A percentile compares a stretch with the other conserved stretches of the same genome.
Evolutionary conservation across 192 early-diverging fungal species (phyloP).

Genomic region (Dissophora globulifera): DNA sequence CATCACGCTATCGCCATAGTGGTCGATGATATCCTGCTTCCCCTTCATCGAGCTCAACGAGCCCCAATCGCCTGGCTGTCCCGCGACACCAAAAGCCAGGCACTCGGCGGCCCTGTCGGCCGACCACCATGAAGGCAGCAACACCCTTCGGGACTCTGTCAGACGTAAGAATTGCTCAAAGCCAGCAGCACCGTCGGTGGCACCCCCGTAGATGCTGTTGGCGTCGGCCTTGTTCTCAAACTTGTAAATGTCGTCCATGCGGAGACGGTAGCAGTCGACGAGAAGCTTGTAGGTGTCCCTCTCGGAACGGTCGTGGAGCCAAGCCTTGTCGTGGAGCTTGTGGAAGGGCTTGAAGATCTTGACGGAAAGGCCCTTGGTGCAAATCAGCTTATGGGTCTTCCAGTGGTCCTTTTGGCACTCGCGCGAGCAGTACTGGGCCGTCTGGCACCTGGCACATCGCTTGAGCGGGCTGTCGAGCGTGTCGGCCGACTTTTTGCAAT

Average conservation of each 20-base stretch:
- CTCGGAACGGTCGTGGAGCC: slow-evolving; percentile 22
- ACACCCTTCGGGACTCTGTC: not conserved
- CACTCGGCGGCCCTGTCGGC: slow-evolving; percentile 8
- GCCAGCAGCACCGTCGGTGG: not conserved
- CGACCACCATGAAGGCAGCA: slow-evolving; percentile 28
- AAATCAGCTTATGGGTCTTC: slow-evolving; percentile 27
- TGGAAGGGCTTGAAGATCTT: slow-evolving; percentile 7
- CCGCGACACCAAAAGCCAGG: slow-evolving; percentile 11
- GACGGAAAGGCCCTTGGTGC: not conserved
- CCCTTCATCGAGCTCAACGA: slow-evolving; percentile 1
- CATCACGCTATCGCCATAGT: slow-evolving; percentile 24
- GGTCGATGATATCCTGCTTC: slow-evolving; percentile 20
- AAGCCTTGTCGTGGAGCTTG: not conserved
- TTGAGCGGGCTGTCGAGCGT: slow-evolving; percentile 5
- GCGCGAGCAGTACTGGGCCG: slow-evolving; percentile 11
- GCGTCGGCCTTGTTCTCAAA: slow-evolving; percentile 16
- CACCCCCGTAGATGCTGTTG: slow-evolving; percentile 21
- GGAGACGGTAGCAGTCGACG: slow-evolving; percentile 28
- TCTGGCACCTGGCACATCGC: slow-evolving; percentile 14
- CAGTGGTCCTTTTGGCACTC: slow-evolving; percentile 28
- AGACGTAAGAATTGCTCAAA: slow-evolving; percentile 10
- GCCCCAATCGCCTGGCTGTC: slow-evolving; percentile 12
- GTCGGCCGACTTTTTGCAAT: not conserved
- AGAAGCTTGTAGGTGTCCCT: slow-evolving; percentile 23
- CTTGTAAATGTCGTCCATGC: slow-evolving; percentile 30